Percentiles rank a stretch among this genome's conserved stretches.
These are phyloP conservation scores for Aspergillus bombycis DNA, from an alignment of 2,329 filamentous ascomycete species.

Conservation along the genomic window DNA sequence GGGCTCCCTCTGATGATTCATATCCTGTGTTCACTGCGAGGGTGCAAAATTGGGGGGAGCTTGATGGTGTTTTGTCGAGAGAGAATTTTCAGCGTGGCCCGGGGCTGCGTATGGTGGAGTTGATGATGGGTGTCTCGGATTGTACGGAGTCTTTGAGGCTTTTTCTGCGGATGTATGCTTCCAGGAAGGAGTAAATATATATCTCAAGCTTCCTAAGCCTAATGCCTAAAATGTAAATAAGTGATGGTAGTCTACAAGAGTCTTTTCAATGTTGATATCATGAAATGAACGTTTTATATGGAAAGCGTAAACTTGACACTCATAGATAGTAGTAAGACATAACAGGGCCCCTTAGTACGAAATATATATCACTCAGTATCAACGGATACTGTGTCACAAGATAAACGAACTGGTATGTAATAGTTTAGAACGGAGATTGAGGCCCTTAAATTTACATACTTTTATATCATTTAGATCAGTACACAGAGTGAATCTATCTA, in stretches of 20 bases:
- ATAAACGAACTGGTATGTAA: too few relatives aligned
- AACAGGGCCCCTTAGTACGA: too few relatives aligned
- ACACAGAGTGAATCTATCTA: too few relatives aligned
- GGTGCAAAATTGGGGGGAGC: background rate
- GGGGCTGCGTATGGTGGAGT: background rate
- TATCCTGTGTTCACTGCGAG: background rate
- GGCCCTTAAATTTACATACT: too few relatives aligned
- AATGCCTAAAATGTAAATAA: background rate
- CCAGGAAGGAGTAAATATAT: background rate
- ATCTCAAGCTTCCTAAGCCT: fast-evolving
- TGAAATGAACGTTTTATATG: background rate
- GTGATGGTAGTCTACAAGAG: background rate
- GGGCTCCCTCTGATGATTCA: background rate
- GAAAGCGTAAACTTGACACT: too few relatives aligned
- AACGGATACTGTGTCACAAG: too few relatives aligned
- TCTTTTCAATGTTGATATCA: background rate
- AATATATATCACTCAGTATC: too few relatives aligned
- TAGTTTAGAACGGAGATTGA: too few relatives aligned
- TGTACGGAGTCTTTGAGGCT: background rate
- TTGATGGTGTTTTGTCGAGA: background rate
- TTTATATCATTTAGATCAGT: too few relatives aligned
- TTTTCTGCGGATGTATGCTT: background rate
- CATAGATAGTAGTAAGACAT: too few relatives aligned
- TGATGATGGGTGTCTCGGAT: background rate
- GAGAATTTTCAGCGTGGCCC: background rate